These are phyloP conservation scores for Podospora conica DNA, from an alignment of 495 filamentous ascomycete species.

Conservation along the genomic window DNA sequence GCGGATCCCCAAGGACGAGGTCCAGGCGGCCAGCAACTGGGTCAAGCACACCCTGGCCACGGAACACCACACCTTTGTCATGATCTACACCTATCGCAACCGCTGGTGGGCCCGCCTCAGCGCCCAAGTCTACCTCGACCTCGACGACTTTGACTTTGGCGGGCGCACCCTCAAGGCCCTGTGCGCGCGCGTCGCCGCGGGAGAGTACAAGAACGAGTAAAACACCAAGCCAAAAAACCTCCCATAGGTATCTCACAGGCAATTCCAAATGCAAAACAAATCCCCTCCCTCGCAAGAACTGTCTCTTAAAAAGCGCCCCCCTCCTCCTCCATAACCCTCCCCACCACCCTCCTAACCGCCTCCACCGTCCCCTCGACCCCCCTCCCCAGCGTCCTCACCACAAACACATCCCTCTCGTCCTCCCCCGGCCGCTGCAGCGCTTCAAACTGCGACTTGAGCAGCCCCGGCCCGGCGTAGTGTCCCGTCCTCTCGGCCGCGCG, in stretches of 20 bases:
- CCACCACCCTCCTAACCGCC: conserved; percentile 11
- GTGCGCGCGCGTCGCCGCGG: background rate
- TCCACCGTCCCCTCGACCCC: conserved; percentile 6
- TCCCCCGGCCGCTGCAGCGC: conserved; percentile 17
- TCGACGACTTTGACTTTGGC: background rate
- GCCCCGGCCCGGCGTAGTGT: conserved; percentile 15
- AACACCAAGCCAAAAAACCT: background rate
- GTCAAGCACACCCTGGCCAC: background rate
- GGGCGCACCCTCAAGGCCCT: background rate
- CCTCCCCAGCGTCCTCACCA: background rate
- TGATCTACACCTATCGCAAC: background rate
- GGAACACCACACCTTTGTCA: background rate
- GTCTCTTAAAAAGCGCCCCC: too few species aligned
- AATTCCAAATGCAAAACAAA: background rate
- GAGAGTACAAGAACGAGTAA: background rate
- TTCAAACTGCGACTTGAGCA: conserved; percentile 19
- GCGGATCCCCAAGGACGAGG: background rate
- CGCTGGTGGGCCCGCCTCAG: background rate
- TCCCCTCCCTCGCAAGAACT: background rate
- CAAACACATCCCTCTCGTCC: conserved; percentile 10
- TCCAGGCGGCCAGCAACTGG: background rate
- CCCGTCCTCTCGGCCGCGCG: conserved; percentile 15
- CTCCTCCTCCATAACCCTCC: conserved; percentile 12
- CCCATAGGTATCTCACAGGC: background rate
- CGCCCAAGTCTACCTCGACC: background rate